Evolutionary conservation across 2,329 filamentous ascomycete species (phyloP).

Genomic region (Ceratocystis cubensis): DNA sequence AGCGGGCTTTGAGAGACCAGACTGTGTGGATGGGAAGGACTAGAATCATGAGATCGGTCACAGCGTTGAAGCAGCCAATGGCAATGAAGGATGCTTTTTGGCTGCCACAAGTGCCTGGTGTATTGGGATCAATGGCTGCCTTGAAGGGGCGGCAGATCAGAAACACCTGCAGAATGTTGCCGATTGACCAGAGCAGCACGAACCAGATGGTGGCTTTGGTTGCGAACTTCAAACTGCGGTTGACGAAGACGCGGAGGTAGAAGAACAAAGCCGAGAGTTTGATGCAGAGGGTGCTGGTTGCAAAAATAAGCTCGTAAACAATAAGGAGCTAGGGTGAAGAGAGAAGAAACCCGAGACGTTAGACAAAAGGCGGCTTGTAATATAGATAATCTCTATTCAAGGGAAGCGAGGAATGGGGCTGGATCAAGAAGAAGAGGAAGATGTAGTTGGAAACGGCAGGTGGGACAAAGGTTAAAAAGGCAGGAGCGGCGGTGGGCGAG

Average conservation of each 20-base stretch:
- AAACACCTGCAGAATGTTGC: slow-evolving; percentile 25
- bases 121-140: slow-evolving; percentile 24
- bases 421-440: not conserved
- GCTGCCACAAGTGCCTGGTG: slow-evolving; percentile 29
- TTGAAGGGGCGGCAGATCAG: slow-evolving; percentile 25
- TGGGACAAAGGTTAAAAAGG: not conserved
- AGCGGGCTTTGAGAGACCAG: slow-evolving; percentile 28
- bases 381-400: too few species aligned
- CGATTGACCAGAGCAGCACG: slow-evolving; percentile 25
- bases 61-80: slow-evolving; percentile 31
- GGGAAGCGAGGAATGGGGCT: not conserved
- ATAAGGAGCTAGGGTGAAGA: slow-evolving; percentile 29
- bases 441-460: not conserved
- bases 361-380: too few species aligned
- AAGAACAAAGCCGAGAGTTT: slow-evolving; percentile 34
- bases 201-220: slow-evolving; percentile 27
- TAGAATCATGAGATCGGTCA: slow-evolving; percentile 31
- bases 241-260: slow-evolving; percentile 34
- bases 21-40: slow-evolving; percentile 30
- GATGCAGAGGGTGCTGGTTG: slow-evolving; percentile 27
- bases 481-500: not conserved
- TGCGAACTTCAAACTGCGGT: slow-evolving; percentile 25
- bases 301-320: slow-evolving; percentile 29
- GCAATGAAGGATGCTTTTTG: slow-evolving; percentile 31
- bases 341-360: not conserved